These are phyloP conservation scores for Cylindrotheca closterium DNA, from an alignment of 108 stramenopile genomes.

Conservation along the genomic window DNA sequence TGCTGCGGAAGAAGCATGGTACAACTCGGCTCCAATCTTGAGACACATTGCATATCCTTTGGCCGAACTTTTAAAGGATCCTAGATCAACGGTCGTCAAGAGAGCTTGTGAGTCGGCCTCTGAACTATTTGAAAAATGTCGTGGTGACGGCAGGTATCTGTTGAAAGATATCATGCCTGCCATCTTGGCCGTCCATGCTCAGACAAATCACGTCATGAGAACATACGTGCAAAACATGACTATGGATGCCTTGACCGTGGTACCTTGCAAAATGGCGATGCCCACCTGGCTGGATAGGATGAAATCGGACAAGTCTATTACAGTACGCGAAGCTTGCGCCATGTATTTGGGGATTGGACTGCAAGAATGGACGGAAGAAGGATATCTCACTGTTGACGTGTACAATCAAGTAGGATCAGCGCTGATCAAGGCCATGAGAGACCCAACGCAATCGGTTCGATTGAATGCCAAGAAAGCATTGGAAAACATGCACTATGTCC, in stretches of 20 bases:
- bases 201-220: conserved; percentile 81
- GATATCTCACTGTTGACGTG: conserved; percentile 49
- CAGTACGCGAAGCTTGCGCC: conserved; percentile 78
- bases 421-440: conserved; percentile 54
- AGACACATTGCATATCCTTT: conserved; percentile 62
- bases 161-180: conserved; percentile 73
- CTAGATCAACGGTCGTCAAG: conserved; percentile 78
- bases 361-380: conserved; percentile 50
- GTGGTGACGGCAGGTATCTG: conserved; percentile 42
- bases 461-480: conserved; percentile 56
- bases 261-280: conserved; percentile 73
- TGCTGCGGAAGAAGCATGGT: conserved; percentile 38
- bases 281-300: conserved; percentile 67
- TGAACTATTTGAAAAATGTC: conserved; percentile 42
- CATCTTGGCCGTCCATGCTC: conserved; percentile 67
- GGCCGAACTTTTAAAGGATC: conserved; percentile 58
- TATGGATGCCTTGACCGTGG: conserved; percentile 43
- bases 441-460: conserved; percentile 68
- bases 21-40: conserved; percentile 55
- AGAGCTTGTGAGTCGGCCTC: conserved; percentile 56
- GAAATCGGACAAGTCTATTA: conserved; percentile 64
- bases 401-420: conserved; percentile 58
- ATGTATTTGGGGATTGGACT: conserved; percentile 61
- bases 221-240: conserved; percentile 60
- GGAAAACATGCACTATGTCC: conserved; percentile 41